phyloP scores from a whole-genome alignment of 2,329 filamentous ascomycete genomes.

The Grosmannia clavigera region DNA sequence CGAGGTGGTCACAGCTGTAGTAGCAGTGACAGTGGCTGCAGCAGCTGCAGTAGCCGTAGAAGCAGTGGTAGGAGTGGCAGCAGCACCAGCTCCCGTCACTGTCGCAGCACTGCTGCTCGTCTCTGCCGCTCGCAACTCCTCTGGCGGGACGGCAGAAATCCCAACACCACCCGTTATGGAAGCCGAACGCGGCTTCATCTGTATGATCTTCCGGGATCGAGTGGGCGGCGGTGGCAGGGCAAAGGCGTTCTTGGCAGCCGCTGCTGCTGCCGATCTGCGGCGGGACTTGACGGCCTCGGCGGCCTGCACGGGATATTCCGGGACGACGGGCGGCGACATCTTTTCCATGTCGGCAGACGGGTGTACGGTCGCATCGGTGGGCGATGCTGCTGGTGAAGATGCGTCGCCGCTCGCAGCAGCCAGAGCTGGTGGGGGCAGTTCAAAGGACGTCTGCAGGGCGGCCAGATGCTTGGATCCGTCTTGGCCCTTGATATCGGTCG shows the following conservation, averaged over 20 bases:
- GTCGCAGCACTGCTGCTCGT: background rate
- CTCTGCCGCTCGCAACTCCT: background rate
- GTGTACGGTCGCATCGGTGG: background rate
- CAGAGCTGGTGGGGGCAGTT: constrained; percentile 66
- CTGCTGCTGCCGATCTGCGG: constrained; percentile 29
- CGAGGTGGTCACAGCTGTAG: constrained; percentile 1
- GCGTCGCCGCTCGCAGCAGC: constrained; percentile 25
- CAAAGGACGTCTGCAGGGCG: constrained; percentile 55
- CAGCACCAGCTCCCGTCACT: background rate
- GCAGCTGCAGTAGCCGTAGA: too few species aligned
- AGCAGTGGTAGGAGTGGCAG: background rate
- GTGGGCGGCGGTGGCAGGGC: constrained; percentile 85
- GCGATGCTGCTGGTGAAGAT: background rate
- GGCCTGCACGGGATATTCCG: constrained; percentile 13
- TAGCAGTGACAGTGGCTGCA: constrained; percentile 4
- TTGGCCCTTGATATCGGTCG: constrained; percentile 65
- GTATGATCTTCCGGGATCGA: constrained; percentile 87
- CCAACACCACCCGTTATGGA: constrained; percentile 4
- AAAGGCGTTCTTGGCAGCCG: constrained; percentile 49
- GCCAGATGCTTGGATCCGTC: constrained; percentile 49
- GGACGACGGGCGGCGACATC: constrained; percentile 17
- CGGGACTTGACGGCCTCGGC: constrained; percentile 38
- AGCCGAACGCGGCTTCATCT: constrained; percentile 65
- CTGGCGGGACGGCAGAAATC: background rate
- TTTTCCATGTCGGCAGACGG: constrained; percentile 20